Conservation (phyloP, 208 protist species). For the Trichomonas gallinae region DNA sequence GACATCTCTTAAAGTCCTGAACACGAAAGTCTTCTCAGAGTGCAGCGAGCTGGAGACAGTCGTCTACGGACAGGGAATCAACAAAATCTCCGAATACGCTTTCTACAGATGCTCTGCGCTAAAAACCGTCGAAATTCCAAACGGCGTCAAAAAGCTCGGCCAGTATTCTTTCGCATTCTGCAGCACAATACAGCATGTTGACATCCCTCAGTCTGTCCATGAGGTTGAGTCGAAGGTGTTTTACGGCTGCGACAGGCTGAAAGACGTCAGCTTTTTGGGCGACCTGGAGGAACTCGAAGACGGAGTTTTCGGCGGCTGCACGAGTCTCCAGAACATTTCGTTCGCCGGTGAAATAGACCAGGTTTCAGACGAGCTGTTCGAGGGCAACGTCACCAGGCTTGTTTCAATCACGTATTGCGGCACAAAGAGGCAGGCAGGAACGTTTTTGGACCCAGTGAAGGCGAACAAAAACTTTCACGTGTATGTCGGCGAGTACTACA, state of each 20-base stretch:
- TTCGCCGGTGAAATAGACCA: neutral
- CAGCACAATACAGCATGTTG: neutral
- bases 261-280: neutral
- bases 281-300: neutral
- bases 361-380: neutral
- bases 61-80: neutral
- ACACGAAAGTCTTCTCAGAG: neutral
- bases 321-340: neutral
- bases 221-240: neutral
- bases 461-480: neutral
- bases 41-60: neutral
- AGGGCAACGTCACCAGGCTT: neutral
- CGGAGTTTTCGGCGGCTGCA: neutral
- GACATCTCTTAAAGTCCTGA: neutral
- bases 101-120: neutral
- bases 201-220: neutral
- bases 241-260: neutral
- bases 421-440: neutral
- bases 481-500: neutral
- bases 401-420: neutral
- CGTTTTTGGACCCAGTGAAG: neutral
- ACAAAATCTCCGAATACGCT: neutral
- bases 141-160: neutral
- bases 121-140: neutral
- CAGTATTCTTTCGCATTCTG: neutral